Conservation (phyloP, 257 asterid genomes). For the Primulina eburnea region DNA sequence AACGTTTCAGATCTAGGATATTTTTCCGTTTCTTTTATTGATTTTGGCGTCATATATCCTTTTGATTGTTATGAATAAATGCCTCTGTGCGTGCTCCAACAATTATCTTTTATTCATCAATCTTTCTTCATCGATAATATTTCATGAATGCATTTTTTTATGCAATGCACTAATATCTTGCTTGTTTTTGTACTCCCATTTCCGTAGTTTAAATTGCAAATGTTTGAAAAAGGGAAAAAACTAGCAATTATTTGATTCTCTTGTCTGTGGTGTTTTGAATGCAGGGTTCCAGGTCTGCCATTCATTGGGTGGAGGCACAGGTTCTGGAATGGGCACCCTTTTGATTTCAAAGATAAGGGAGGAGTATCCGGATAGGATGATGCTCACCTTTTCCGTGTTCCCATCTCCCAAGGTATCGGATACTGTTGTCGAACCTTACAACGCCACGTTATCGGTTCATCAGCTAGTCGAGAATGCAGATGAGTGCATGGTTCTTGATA, state of each 20-base stretch:
- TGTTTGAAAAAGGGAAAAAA: background rate
- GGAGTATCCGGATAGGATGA: background rate
- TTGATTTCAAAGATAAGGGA: background rate
- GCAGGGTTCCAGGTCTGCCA: background rate
- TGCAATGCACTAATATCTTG: background rate
- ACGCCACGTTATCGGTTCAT: background rate
- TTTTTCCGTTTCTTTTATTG: background rate
- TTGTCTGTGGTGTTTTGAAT: background rate
- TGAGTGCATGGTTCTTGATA: background rate
- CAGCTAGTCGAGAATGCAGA: background rate
- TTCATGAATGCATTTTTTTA: too few species aligned
- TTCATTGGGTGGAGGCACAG: background rate
- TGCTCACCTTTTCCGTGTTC: background rate
- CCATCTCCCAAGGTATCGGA: background rate
- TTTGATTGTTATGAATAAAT: background rate
- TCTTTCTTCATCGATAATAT: background rate
- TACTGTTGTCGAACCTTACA: background rate
- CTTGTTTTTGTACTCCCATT: background rate
- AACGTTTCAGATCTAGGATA: background rate
- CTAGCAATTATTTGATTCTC: background rate
- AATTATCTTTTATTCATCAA: background rate
- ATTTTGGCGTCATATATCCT: background rate
- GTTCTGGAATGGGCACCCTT: background rate
- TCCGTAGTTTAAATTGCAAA: background rate
- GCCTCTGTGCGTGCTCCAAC: background rate